Base-by-base conservation (phyloP, 2,329 filamentous ascomycete genomes). In the Didymella segeticola region DNA sequence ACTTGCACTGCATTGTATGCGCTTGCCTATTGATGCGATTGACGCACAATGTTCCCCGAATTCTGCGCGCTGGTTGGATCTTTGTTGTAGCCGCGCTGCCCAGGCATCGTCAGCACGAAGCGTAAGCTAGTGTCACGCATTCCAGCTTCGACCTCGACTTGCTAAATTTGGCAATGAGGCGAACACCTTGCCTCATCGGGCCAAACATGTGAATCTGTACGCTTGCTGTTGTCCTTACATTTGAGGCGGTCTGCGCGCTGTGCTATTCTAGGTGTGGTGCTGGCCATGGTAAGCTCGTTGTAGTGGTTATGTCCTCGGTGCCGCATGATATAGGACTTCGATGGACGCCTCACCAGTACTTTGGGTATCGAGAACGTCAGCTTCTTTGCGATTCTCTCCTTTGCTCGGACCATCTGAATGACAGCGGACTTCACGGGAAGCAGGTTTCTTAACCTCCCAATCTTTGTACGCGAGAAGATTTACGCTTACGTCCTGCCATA, bases 401-500 rank as follows among this genome's bases (percentile, higher is more conserved):
- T 12, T 38, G 6, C 3, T n/a, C 29, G 5, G 2, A 1, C 23
- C 7, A 14, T 15, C 26, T 38, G 25, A n/a, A 53, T 53, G 50
- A 31, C 38, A 25, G 26, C n/a, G n/a, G 27, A n/a, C 25, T 19
- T 26, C 14, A 38, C 43, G 5, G 9, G 14, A n/a, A 19, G 8
- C 12, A 22, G 33, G 15, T 42, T 55, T 20, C 34, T 55, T 3
- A 14, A 45, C 23, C 41, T 55, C 2, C 41, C 52, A 26, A 12
- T 5, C 19, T 41, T 23, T 1, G 36, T 46, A 33, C 52, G 52
- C 10, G 27, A 45, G 25, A 46, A 29, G 27, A 66, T 71, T 34
- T 67, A 68, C 47, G 48, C 54, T 36, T 58, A 65, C 39, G 54
- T 69, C 10, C 38, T 64, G n/a, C 58, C 60, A 19, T 65, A 72